Conservation (phyloP, 139 green algal genomes). For the Haematococcus lacustris region DNA sequence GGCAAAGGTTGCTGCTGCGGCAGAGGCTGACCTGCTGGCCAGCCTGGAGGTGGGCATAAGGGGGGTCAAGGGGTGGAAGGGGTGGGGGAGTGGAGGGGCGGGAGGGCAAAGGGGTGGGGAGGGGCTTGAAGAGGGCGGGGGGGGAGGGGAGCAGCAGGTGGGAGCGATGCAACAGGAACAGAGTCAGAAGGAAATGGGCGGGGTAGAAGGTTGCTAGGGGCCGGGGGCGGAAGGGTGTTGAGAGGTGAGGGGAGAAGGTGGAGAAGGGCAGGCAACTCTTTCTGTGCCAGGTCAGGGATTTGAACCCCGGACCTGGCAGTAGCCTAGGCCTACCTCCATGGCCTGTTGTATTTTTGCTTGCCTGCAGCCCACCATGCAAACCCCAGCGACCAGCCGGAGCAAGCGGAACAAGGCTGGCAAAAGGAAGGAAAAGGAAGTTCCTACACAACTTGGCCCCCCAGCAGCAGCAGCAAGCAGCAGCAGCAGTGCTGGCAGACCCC, state of each 20-base stretch:
- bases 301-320: too few relatives aligned
- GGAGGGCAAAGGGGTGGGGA: not conserved
- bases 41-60: slow-evolving; percentile 16
- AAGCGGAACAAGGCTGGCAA: not conserved
- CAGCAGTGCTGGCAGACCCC: too few relatives aligned
- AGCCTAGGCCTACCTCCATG: not conserved
- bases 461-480: too few relatives aligned
- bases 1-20: slow-evolving; percentile 22
- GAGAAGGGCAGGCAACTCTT: not conserved
- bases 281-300: not conserved
- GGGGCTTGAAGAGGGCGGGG: too few relatives aligned
- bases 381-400: not conserved
- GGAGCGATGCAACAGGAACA: not conserved
- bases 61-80: not conserved
- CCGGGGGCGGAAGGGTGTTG: not conserved
- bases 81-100: not conserved
- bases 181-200: not conserved
- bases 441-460: too few relatives aligned
- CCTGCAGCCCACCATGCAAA: too few relatives aligned
- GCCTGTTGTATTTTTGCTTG: too few relatives aligned
- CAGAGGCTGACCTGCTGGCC: slow-evolving; percentile 50
- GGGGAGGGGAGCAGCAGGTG: not conserved
- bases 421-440: too few relatives aligned
- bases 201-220: not conserved
- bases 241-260: not conserved